A percentile compares a stretch with the other conserved stretches of the same genome.
Evolutionary conservation across 208 protist species (phyloP).

Genomic region (Leishmania guyanensis): DNA sequence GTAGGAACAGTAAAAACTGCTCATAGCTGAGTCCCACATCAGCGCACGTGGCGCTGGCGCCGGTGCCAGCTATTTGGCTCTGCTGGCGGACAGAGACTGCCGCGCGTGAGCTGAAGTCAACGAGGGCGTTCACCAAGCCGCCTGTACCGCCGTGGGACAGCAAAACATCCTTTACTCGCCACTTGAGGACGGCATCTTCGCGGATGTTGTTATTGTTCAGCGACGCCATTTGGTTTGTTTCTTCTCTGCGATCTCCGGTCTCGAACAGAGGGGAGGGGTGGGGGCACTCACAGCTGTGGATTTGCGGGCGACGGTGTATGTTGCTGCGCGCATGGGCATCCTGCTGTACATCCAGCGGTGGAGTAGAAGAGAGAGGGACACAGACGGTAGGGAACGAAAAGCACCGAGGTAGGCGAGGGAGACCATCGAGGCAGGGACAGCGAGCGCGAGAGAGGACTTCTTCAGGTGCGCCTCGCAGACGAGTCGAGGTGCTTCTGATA

Average conservation of each 20-base stretch:
- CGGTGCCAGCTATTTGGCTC: constrained; percentile 9
- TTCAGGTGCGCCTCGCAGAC: not conserved
- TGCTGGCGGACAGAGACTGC: constrained; percentile 34
- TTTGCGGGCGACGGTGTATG: not conserved
- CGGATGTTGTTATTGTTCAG: constrained; percentile 75
- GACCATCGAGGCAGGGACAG: not conserved
- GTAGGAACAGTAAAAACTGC: constrained; percentile 56
- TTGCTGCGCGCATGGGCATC: not conserved
- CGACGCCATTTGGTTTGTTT: constrained; percentile 32
- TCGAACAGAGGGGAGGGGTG: not conserved
- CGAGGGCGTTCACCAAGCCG: constrained; percentile 61
- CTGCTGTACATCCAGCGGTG: not conserved
- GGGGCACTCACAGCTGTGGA: not conserved
- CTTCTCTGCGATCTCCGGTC: not conserved
- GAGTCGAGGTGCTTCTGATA: not conserved
- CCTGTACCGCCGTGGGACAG: constrained; percentile 42
- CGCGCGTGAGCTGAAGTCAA: constrained; percentile 52
- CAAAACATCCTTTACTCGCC: constrained; percentile 70
- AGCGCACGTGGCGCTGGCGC: not conserved
- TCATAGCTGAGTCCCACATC: constrained; percentile 47
- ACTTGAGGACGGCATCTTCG: constrained; percentile 69
- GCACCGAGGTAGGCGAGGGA: not conserved
- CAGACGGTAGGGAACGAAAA: not conserved
- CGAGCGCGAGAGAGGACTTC: not conserved
- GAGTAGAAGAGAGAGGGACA: not conserved